Conservation (phyloP, 176 grass and related monocot genomes). For the Rhynchospora pubera region DNA sequence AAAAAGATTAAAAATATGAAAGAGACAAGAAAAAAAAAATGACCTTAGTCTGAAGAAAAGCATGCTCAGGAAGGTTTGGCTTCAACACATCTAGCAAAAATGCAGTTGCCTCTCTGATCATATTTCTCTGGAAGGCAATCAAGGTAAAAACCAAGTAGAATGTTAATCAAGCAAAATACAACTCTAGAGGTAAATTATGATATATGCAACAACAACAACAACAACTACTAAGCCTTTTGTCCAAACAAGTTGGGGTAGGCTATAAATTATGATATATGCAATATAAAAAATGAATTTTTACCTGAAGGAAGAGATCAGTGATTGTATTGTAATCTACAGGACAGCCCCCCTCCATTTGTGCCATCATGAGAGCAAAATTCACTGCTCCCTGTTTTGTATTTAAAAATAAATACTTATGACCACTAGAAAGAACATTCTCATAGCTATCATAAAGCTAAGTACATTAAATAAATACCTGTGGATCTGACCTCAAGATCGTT, state of each 20-base stretch:
- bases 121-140: constrained; percentile 46
- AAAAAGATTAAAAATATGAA: neutral
- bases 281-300: constrained; percentile 21
- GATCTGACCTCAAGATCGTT: constrained; percentile 78
- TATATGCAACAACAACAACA: too few relatives aligned
- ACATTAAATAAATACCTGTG: constrained; percentile 50
- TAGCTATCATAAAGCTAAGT: constrained; percentile 8
- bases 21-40: neutral
- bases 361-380: constrained; percentile 97
- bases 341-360: constrained; percentile 94
- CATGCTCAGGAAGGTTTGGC: constrained; percentile 76
- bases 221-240: too few relatives aligned
- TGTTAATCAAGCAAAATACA: constrained; percentile 11
- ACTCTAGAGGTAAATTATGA: constrained; percentile 10
- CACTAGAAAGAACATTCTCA: constrained; percentile 10
- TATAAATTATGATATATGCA: too few relatives aligned
- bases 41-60: constrained; percentile 94
- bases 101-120: constrained; percentile 89
- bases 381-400: constrained; percentile 58
- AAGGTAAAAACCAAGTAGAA: constrained; percentile 1
- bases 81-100: constrained; percentile 90
- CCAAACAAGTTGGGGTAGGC: too few relatives aligned
- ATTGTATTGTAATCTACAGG: constrained; percentile 88
- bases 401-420: constrained; percentile 1
- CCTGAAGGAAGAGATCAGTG: constrained; percentile 94